phyloP scores from a whole-genome alignment of 805 yeast genomes.

The Hanseniaspora lachancei region DNA sequence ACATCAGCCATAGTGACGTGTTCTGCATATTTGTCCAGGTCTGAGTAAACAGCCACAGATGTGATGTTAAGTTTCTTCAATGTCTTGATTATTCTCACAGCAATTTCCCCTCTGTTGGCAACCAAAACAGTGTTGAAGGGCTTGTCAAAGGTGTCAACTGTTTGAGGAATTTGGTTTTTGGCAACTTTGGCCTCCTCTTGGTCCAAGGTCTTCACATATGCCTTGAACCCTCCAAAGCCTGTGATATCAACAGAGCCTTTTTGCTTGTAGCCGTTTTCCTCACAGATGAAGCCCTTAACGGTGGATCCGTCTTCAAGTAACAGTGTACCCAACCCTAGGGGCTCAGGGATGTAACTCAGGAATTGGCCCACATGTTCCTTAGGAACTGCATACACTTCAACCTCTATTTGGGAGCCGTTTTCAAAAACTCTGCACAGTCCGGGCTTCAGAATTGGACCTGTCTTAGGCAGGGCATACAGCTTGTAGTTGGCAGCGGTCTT shows the following conservation, averaged over 20 bases:
- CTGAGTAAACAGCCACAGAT: constrained; percentile 81
- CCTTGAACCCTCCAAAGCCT: constrained; percentile 78
- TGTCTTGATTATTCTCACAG: constrained; percentile 85
- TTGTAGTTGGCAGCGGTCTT: constrained; percentile 59
- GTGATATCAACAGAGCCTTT: constrained; percentile 72
- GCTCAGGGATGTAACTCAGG: constrained; percentile 81
- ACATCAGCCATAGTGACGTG: constrained; percentile 78
- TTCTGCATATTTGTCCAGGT: constrained; percentile 75
- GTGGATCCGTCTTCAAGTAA: constrained; percentile 68
- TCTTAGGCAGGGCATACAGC: constrained; percentile 68
- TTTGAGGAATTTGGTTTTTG: constrained; percentile 13
- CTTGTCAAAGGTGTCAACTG: constrained; percentile 25
- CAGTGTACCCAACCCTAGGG: constrained; percentile 88
- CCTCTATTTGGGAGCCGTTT: constrained; percentile 46
- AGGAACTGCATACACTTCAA: constrained; percentile 81
- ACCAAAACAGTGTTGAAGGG: constrained; percentile 79
- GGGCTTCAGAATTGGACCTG: constrained; percentile 77
- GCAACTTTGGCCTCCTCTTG: constrained; percentile 15
- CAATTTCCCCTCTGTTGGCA: constrained; percentile 96
- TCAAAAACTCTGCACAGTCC: constrained; percentile 60
- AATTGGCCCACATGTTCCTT: constrained; percentile 65
- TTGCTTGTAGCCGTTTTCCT: constrained; percentile 67
- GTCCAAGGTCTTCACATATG: constrained; percentile 30
- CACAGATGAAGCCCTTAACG: constrained; percentile 91
- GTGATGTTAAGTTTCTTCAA: constrained; percentile 64